Percentiles rank a stretch among this genome's conserved stretches.
Evolutionary conservation across 805 yeast species (phyloP).

Genomic region (Candida dendrica): DNA sequence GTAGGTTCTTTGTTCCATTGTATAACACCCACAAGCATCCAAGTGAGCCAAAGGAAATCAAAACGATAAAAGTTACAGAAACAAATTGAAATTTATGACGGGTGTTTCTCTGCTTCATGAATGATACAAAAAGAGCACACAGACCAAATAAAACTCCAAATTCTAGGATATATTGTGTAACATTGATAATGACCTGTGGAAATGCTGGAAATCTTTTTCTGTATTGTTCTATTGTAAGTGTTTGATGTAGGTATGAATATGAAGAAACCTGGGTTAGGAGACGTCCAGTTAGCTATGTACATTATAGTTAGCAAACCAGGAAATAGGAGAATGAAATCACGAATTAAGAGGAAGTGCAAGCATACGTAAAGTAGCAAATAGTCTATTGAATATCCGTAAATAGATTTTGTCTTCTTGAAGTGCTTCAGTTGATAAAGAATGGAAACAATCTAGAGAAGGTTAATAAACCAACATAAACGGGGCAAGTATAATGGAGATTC

Average conservation of each 20-base stretch:
- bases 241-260: conserved; percentile 1
- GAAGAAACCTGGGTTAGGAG: background rate
- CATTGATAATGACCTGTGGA: conserved; percentile 11
- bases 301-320: background rate
- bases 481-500: too few species aligned
- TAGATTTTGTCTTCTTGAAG: conserved; percentile 22
- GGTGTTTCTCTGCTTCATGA: conserved; percentile 19
- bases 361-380: conserved; percentile 15
- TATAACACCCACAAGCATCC: conserved; percentile 1
- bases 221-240: conserved; percentile 18
- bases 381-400: conserved; percentile 34
- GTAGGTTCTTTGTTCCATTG: background rate
- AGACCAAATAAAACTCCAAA: conserved; percentile 1
- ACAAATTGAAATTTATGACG: conserved; percentile 31
- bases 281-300: conserved; percentile 4
- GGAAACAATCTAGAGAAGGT: background rate
- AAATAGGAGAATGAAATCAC: background rate
- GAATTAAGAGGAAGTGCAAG: background rate
- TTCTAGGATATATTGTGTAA: background rate
- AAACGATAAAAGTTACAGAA: conserved; percentile 14
- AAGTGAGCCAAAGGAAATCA: background rate
- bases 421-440: conserved; percentile 9
- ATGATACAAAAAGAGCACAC: background rate
- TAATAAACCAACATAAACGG: too few species aligned
- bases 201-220: conserved; percentile 28